Conservation (phyloP, 2,329 filamentous ascomycete species). For the Cladophialophora exuberans region DNA sequence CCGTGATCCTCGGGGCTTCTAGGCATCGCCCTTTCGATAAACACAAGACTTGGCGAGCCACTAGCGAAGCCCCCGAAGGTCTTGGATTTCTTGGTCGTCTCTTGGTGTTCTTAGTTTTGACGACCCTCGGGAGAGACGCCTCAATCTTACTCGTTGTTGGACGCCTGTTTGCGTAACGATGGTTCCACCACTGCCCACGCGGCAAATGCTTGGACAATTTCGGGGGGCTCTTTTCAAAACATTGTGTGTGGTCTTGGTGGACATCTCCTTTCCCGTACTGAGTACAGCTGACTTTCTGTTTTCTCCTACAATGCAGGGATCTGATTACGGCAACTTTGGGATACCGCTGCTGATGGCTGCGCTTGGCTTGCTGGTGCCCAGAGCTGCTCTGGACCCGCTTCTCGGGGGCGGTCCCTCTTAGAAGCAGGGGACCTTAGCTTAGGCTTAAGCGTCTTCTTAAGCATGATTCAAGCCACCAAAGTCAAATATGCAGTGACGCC, state of each 20-base stretch:
- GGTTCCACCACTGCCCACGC: background rate
- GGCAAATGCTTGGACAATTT: conserved; percentile 9
- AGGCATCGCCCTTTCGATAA: conserved; percentile 9
- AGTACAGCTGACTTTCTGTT: background rate
- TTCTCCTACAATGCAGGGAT: background rate
- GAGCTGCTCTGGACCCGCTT: too few species aligned
- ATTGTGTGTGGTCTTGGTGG: too few species aligned
- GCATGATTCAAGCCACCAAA: conserved; percentile 31
- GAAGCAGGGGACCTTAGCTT: conserved; percentile 14
- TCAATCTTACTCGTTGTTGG: conserved; percentile 12
- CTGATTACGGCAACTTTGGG: background rate
- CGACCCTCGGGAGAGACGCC: conserved; percentile 1
- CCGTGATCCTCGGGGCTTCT: background rate
- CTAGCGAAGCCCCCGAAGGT: conserved; percentile 8
- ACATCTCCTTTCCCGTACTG: background rate
- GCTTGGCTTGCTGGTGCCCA: background rate
- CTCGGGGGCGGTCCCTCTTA: too few species aligned
- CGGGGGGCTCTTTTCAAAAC: background rate
- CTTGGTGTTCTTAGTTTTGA: conserved; percentile 16
- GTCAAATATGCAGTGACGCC: conserved; percentile 9
- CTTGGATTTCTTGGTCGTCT: conserved; percentile 13
- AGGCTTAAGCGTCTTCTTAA: conserved; percentile 31
- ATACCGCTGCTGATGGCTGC: background rate
- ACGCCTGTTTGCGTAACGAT: conserved; percentile 22
- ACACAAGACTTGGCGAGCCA: conserved; percentile 6